A percentile compares a stretch with the other conserved stretches of the same genome.
These are phyloP conservation scores for Forsythia suspensa DNA, from an alignment of 257 asterid species.

Conservation along the genomic window DNA sequence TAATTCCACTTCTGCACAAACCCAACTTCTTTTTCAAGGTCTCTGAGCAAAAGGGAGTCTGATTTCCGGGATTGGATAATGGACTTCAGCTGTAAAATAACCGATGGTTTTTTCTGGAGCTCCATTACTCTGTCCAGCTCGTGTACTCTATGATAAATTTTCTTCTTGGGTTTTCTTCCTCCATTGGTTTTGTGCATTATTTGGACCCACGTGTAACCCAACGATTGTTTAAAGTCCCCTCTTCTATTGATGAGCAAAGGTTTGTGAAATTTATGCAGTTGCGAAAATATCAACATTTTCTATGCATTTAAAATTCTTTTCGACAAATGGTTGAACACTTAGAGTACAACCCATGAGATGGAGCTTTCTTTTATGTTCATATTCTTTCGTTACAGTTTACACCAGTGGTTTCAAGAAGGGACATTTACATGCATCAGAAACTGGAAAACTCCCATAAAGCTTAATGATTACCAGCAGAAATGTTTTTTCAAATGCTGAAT, in stretches of 20 bases:
- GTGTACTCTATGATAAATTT: constrained; percentile 65
- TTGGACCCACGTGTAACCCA: constrained; percentile 35
- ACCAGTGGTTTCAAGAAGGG: not conserved
- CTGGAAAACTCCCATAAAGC: not conserved
- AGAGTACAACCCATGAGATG: constrained; percentile 6
- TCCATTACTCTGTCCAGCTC: constrained; percentile 89
- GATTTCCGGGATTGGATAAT: constrained; percentile 69
- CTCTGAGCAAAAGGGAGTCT: constrained; percentile 68
- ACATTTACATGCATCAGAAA: not conserved
- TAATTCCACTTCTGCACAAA: constrained; percentile 90
- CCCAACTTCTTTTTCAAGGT: constrained; percentile 96
- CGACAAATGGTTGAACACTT: constrained; percentile 41
- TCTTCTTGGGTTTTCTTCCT: constrained; percentile 80
- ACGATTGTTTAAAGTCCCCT: constrained; percentile 10
- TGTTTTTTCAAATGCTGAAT: not conserved
- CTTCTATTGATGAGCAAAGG: constrained; percentile 7
- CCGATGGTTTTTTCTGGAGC: constrained; percentile 77
- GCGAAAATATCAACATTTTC: constrained; percentile 18
- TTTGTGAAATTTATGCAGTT: constrained; percentile 15
- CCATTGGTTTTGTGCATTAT: constrained; percentile 54
- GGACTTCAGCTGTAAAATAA: constrained; percentile 66
- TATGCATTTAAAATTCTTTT: constrained; percentile 27
- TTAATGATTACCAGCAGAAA: constrained; percentile 1
- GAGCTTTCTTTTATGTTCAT: not conserved
- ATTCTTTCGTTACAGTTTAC: not conserved